phyloP scores from a whole-genome alignment of 1,139 yeast species.

The Saccharomyces hybrid region DNA sequence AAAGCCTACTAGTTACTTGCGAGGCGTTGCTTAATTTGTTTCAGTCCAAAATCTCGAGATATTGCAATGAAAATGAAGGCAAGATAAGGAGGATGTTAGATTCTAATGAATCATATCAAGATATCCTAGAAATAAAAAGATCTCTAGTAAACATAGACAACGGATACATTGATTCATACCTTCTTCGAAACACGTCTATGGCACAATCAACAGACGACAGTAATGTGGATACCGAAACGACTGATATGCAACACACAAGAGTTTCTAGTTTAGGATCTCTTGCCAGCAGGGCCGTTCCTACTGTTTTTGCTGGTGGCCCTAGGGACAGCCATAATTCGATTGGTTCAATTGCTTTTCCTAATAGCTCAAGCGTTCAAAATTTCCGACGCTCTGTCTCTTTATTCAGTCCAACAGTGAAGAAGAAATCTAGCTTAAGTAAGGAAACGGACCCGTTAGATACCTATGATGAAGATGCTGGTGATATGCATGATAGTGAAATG shows the following conservation, averaged over 20 bases:
- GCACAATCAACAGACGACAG: conserved; percentile 5
- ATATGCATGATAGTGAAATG: not conserved
- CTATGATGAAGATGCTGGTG: not conserved
- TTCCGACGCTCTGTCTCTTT: conserved; percentile 5
- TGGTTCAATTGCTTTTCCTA: conserved; percentile 14
- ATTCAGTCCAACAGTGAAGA: conserved; percentile 9
- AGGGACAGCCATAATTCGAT: conserved; percentile 22
- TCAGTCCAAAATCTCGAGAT: conserved; percentile 16
- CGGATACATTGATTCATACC: conserved; percentile 51
- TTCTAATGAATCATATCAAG: conserved; percentile 17
- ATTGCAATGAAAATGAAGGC: conserved; percentile 18
- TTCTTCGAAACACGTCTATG: conserved; percentile 38
- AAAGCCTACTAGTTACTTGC: conserved; percentile 39
- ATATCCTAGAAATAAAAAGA: conserved; percentile 16
- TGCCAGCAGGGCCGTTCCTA: conserved; percentile 8
- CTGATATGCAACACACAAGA: not conserved
- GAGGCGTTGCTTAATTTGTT: conserved; percentile 22
- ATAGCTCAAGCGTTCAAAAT: conserved; percentile 4
- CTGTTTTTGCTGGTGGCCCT: conserved; percentile 23
- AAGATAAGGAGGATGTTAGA: conserved; percentile 37
- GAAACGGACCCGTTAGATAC: conserved; percentile 14
- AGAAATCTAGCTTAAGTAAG: conserved; percentile 23
- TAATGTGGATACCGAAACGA: not conserved
- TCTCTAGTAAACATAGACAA: conserved; percentile 46
- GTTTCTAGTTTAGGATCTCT: conserved; percentile 7